phyloP scores from a whole-genome alignment of 768 basidiomycete species.

The Kwoniella mangroviensis region DNA sequence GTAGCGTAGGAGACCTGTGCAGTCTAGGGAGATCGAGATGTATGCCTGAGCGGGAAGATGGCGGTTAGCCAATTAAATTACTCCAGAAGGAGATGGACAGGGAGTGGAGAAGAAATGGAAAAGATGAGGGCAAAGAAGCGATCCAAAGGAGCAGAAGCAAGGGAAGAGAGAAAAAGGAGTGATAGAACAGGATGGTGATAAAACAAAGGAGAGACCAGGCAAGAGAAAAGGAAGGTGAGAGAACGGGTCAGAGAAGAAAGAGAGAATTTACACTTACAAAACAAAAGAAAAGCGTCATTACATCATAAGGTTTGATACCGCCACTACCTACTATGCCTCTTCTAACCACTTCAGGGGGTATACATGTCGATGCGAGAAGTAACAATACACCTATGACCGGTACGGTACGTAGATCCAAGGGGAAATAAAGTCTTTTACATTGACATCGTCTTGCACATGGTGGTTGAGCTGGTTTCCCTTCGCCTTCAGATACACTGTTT shows the following conservation, averaged over 20 bases:
- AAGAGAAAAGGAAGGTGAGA: neutral
- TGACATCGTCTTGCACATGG: constrained; percentile 12
- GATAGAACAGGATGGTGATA: too few relatives aligned
- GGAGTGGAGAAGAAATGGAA: too few relatives aligned
- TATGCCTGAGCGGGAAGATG: constrained; percentile 64
- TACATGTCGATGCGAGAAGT: constrained; percentile 58
- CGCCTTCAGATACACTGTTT: neutral
- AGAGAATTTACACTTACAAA: constrained; percentile 61
- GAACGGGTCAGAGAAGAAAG: neutral
- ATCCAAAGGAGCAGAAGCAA: too few relatives aligned
- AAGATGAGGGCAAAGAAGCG: too few relatives aligned
- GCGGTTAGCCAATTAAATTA: neutral
- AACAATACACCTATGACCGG: constrained; percentile 61
- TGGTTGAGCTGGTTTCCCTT: neutral
- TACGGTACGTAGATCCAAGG: constrained; percentile 55
- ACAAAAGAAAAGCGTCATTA: constrained; percentile 88
- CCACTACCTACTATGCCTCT: constrained; percentile 79
- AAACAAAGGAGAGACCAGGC: too few relatives aligned
- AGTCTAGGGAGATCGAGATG: constrained; percentile 87
- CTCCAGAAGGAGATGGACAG: too few relatives aligned
- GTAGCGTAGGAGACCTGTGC: constrained; percentile 81
- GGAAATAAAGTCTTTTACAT: constrained; percentile 33
- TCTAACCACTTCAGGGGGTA: constrained; percentile 63
- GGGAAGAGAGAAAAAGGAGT: too few relatives aligned
- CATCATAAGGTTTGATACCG: constrained; percentile 86